These are phyloP conservation scores for Eutypa lata DNA, from an alignment of 2,329 filamentous ascomycete genomes.

Conservation along the genomic window DNA sequence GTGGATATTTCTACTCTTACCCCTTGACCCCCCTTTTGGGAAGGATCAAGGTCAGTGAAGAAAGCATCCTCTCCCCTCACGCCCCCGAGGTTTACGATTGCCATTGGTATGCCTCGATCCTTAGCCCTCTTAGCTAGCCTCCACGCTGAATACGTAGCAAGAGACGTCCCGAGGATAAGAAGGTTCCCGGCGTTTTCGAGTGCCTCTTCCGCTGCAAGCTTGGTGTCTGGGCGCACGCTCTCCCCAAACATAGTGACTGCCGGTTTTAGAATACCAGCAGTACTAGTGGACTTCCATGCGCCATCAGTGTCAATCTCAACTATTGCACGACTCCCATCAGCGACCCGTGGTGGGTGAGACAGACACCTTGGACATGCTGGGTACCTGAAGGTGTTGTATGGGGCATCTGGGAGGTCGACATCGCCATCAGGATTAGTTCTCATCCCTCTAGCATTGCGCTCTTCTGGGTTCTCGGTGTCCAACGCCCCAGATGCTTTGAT, in stretches of 20 bases:
- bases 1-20: constrained; percentile 58
- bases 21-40: constrained; percentile 48
- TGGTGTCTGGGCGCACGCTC: constrained; percentile 68
- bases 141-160: constrained; percentile 96
- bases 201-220: constrained; percentile 72
- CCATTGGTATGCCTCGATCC: constrained; percentile 80
- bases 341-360: constrained; percentile 52
- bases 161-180: constrained; percentile 80
- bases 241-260: constrained; percentile 97
- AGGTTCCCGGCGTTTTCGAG: constrained; percentile 74
- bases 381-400: constrained; percentile 87
- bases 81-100: constrained; percentile 83
- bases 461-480: constrained; percentile 70
- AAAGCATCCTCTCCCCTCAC: constrained; percentile 75
- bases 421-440: constrained; percentile 93
- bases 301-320: constrained; percentile 77
- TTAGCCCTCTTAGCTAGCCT: constrained; percentile 79
- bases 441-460: constrained; percentile 65
- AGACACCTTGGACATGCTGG: constrained; percentile 84
- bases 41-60: constrained; percentile 54
- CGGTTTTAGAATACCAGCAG: constrained; percentile 82
- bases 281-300: constrained; percentile 65
- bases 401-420: constrained; percentile 81
- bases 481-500: constrained; percentile 73
- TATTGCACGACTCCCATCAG: constrained; percentile 51